These are phyloP conservation scores for Calocera cornea DNA, from an alignment of 768 basidiomycete species.

Conservation along the genomic window DNA sequence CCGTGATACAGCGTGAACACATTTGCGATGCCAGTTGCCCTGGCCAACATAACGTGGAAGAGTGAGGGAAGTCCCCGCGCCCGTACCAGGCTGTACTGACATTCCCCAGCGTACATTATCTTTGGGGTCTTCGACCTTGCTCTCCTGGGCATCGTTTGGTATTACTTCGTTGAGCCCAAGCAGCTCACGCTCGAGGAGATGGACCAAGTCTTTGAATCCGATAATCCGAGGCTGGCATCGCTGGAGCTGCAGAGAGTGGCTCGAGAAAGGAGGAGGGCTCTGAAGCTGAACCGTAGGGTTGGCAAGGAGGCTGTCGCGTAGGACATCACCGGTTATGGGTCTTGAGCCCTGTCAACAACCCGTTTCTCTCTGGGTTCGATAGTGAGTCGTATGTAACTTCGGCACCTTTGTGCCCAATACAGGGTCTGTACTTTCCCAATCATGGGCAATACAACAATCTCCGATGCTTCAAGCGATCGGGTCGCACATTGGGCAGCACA, in stretches of 20 bases:
- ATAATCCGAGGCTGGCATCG: background rate
- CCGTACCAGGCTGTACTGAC: no score
- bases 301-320: background rate
- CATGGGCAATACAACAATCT: no score
- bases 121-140: conserved; percentile 39
- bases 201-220: background rate
- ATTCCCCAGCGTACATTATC: conserved; percentile 29
- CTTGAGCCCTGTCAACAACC: no score
- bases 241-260: background rate
- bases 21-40: conserved; percentile 30
- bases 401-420: no score
- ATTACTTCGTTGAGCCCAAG: conserved; percentile 41
- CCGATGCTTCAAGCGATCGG: no score
- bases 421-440: no score
- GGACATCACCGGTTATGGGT: no score
- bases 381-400: no score
- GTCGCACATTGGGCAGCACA: no score
- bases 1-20: background rate
- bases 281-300: background rate
- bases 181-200: conserved; percentile 14
- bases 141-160: conserved; percentile 35
- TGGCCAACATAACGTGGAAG: conserved; percentile 36
- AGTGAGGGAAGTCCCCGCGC: conserved; percentile 22
- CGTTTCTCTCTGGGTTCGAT: no score
- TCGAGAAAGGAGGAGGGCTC: background rate